Evolutionary conservation across 805 yeast genomes (phyloP).

Genomic region (Zygoascus tannicola): DNA sequence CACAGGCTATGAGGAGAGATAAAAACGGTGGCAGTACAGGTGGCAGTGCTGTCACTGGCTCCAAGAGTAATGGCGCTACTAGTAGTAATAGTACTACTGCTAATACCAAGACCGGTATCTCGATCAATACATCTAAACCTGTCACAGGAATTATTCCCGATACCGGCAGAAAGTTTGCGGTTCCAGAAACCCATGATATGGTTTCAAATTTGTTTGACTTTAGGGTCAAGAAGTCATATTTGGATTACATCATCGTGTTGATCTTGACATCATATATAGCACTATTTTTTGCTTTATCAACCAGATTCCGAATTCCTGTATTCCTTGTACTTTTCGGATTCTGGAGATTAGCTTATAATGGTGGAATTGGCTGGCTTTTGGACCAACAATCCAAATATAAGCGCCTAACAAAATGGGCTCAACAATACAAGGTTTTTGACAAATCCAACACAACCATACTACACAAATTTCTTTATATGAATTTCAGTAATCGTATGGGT

Average conservation of each 20-base stretch:
- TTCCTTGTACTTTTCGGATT: slow-evolving; percentile 52
- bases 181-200: slow-evolving; percentile 73
- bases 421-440: slow-evolving; percentile 38
- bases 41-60: too few species aligned
- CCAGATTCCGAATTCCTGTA: slow-evolving; percentile 23
- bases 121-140: too few species aligned
- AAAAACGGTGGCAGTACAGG: too few species aligned
- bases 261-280: slow-evolving; percentile 31
- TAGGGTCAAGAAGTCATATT: slow-evolving; percentile 52
- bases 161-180: slow-evolving; percentile 22
- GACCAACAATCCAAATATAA: slow-evolving; percentile 55
- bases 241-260: slow-evolving; percentile 52
- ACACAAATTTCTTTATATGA: slow-evolving; percentile 37
- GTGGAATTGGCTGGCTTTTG: slow-evolving; percentile 68
- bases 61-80: too few species aligned
- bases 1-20: too few species aligned
- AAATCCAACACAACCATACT: slow-evolving; percentile 14
- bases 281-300: slow-evolving; percentile 24
- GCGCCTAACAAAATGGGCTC: slow-evolving; percentile 45
- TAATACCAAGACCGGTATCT: too few species aligned
- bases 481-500: slow-evolving; percentile 39
- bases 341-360: slow-evolving; percentile 70
- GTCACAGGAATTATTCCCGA: slow-evolving; percentile 26
- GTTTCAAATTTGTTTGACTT: slow-evolving; percentile 75
- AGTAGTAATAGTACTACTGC: too few species aligned